These are phyloP conservation scores for Curvularia sp. DNA, from an alignment of 2,329 filamentous ascomycete species.

Conservation along the genomic window DNA sequence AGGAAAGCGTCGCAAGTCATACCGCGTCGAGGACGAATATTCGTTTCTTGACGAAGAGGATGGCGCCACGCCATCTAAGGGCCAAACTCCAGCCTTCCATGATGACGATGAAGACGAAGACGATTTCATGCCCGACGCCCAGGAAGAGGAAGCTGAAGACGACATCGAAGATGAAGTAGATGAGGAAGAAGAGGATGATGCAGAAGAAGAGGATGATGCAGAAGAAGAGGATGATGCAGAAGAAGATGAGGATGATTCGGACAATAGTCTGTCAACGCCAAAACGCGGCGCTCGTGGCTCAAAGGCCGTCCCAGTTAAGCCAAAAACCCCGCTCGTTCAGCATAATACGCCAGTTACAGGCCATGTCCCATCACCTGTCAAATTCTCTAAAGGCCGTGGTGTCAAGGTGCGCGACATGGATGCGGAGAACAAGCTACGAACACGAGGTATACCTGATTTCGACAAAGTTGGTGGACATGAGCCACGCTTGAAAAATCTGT, in stretches of 20 bases:
- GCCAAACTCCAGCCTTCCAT: conserved; percentile 13
- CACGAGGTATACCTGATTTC: conserved; percentile 43
- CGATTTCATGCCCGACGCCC: conserved; percentile 34
- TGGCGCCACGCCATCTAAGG: conserved; percentile 16
- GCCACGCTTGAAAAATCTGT: conserved; percentile 57
- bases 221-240: conserved; percentile 50
- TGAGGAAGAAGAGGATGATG: conserved; percentile 49
- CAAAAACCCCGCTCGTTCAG: conserved; percentile 10
- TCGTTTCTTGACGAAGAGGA: conserved; percentile 34
- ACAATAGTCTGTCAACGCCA: conserved; percentile 20
- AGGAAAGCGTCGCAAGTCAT: conserved; percentile 27
- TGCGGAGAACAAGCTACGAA: conserved; percentile 25
- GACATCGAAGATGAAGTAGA: conserved; percentile 33
- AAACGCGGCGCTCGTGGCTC: conserved; percentile 13
- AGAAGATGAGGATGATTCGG: conserved; percentile 20
- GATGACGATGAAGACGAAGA: conserved; percentile 35
- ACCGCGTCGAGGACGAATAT: conserved; percentile 32
- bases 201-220: conserved; percentile 37
- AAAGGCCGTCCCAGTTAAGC: conserved; percentile 17
- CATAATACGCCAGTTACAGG: conserved; percentile 10
- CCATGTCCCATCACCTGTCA: conserved; percentile 18
- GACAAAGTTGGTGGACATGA: conserved; percentile 42
- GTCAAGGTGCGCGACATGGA: conserved; percentile 22
- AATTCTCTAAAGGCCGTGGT: conserved; percentile 24
- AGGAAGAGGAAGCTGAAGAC: conserved; percentile 36